Evolutionary conservation across 805 yeast species (phyloP).

Genomic region (Maudiozyma serrabonitensis): DNA sequence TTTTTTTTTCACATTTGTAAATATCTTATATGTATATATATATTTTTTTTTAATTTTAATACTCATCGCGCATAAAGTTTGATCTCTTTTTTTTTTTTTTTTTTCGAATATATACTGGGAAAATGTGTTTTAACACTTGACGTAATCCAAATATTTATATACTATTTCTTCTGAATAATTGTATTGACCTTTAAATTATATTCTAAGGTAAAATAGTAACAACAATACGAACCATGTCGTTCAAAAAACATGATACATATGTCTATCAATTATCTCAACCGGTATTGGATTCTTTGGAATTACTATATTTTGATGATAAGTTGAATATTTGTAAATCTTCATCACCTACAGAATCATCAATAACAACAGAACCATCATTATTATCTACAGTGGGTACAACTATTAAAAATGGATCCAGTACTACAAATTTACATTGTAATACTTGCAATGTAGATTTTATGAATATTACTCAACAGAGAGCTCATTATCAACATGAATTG

Average conservation of each 20-base stretch:
- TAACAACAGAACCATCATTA: background rate
- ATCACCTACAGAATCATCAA: background rate
- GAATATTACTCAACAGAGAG: constrained; percentile 18
- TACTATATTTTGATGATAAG: constrained; percentile 49
- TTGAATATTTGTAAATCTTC: constrained; percentile 26
- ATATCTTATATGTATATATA: no score
- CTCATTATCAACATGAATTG: constrained; percentile 49
- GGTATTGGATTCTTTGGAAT: constrained; percentile 37
- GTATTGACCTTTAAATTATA: no score
- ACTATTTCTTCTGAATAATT: no score
- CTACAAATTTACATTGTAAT: constrained; percentile 12
- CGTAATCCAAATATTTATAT: no score
- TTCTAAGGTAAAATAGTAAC: no score
- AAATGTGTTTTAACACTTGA: no score
- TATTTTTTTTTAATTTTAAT: no score
- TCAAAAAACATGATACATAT: constrained; percentile 35
- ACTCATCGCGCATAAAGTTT: no score
- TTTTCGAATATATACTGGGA: background rate
- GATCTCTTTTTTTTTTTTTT: background rate
- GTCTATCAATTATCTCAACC: constrained; percentile 37
- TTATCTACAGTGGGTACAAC: no score
- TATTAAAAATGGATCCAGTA: constrained; percentile 6
- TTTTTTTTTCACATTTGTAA: no score
- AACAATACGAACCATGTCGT: background rate
- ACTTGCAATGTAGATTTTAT: constrained; percentile 20